phyloP scores from a whole-genome alignment of 257 asterid species.

The Cordia subcordata region DNA sequence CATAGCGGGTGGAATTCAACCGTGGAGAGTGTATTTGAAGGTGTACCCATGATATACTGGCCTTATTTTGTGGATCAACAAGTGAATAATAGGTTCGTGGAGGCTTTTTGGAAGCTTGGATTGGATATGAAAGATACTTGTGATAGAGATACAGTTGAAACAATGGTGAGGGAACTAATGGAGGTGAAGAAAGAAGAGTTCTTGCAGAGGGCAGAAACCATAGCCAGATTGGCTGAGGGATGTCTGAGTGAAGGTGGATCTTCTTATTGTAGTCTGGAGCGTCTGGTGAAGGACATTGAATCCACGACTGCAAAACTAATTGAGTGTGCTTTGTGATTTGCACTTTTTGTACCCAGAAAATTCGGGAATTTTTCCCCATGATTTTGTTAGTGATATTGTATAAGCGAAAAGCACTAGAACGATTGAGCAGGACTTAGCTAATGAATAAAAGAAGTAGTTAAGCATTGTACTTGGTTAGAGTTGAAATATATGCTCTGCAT shows the following conservation, averaged over 20 bases:
- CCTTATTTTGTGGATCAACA: slow-evolving; percentile 27
- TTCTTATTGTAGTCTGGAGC: slow-evolving; percentile 16
- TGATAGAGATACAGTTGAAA: slow-evolving; percentile 16
- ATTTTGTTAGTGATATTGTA: no score
- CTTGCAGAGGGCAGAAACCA: slow-evolving; percentile 9
- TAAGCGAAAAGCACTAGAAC: no score
- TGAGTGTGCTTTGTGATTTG: neutral
- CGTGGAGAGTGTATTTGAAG: slow-evolving; percentile 24
- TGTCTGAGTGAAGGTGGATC: slow-evolving; percentile 20
- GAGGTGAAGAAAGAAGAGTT: slow-evolving; percentile 20
- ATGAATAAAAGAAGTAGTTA: no score
- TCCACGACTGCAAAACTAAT: slow-evolving; percentile 4
- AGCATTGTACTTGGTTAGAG: no score
- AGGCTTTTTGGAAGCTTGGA: slow-evolving; percentile 28
- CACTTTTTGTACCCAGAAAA: no score
- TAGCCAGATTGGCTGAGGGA: slow-evolving; percentile 16
- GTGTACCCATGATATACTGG: slow-evolving; percentile 35
- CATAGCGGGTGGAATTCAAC: slow-evolving; percentile 67
- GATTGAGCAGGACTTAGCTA: no score
- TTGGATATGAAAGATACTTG: slow-evolving; percentile 29
- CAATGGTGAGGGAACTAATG: slow-evolving; percentile 22
- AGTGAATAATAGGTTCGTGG: slow-evolving; percentile 25
- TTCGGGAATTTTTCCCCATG: no score
- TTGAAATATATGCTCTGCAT: no score
- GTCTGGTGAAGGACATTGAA: slow-evolving; percentile 20